Conservation (phyloP, 768 basidiomycete species). For the Coprinopsis strossmayeri region DNA sequence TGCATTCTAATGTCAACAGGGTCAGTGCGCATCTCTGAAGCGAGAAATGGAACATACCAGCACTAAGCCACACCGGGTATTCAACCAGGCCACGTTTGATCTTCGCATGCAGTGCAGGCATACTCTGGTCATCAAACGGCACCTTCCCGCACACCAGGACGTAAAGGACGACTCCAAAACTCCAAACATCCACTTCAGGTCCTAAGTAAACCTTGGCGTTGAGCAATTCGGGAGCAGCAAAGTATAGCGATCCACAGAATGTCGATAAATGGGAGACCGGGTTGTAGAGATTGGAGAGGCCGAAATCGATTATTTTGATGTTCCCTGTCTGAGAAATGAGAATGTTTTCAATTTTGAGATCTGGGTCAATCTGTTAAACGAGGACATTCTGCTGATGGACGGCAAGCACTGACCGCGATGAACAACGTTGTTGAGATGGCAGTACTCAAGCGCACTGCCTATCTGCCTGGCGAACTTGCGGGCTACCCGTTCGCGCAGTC, state of each 20-base stretch:
- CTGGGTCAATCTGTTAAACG: slow-evolving; percentile 28
- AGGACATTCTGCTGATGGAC: neutral
- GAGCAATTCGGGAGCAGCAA: slow-evolving; percentile 95
- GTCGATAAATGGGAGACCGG: slow-evolving; percentile 79
- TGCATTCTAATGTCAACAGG: slow-evolving; percentile 66
- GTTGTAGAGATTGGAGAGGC: slow-evolving; percentile 92
- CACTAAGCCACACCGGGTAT: slow-evolving; percentile 94
- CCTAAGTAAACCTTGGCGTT: slow-evolving; percentile 97
- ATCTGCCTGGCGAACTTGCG: slow-evolving; percentile 98
- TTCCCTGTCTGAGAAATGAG: slow-evolving; percentile 97
- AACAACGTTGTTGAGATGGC: slow-evolving; percentile 95
- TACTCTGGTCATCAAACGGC: slow-evolving; percentile 97
- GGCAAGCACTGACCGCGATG: slow-evolving; percentile 62
- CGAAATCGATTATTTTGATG: slow-evolving; percentile 99
- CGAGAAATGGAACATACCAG: slow-evolving; percentile 49
- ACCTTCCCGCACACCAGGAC: slow-evolving; percentile 98
- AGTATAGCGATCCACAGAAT: slow-evolving; percentile 97
- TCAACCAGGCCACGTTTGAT: slow-evolving; percentile 97
- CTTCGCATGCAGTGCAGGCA: slow-evolving; percentile 98
- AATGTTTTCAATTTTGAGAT: slow-evolving; percentile 99
- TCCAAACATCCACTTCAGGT: slow-evolving; percentile 98
- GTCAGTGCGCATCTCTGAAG: neutral
- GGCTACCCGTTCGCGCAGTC: slow-evolving; percentile 90
- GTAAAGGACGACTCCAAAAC: slow-evolving; percentile 96
- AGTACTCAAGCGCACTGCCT: slow-evolving; percentile 92